Evolutionary conservation across 495 filamentous ascomycete species (phyloP).

Genomic region (Penicilliopsis zonata): DNA sequence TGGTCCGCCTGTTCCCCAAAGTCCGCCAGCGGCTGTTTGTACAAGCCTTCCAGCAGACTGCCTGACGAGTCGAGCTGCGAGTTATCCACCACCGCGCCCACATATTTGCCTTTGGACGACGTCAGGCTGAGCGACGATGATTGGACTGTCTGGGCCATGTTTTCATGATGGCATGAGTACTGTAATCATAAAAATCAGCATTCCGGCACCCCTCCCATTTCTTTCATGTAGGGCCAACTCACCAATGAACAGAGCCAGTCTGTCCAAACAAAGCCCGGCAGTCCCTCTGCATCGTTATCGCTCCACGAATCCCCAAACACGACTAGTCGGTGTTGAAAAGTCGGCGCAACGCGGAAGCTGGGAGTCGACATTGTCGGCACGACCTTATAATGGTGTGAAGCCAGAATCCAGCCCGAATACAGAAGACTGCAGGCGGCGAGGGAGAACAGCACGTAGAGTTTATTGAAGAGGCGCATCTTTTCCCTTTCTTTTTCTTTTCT

Average conservation of each 20-base stretch:
- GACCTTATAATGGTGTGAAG: slow-evolving; percentile 14
- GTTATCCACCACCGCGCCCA: slow-evolving; percentile 32
- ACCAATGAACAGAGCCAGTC: slow-evolving; percentile 34
- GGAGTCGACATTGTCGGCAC: slow-evolving; percentile 6
- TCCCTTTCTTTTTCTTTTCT: neutral
- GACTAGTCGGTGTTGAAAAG: slow-evolving; percentile 26
- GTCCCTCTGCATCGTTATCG: slow-evolving; percentile 25
- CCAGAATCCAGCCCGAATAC: slow-evolving; percentile 20
- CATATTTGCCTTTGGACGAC: slow-evolving; percentile 16
- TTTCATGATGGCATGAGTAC: slow-evolving; percentile 35
- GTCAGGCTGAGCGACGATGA: too few relatives aligned
- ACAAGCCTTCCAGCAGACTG: slow-evolving; percentile 9
- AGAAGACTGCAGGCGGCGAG: slow-evolving; percentile 23
- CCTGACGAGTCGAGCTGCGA: slow-evolving; percentile 9
- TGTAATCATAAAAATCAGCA: too few relatives aligned
- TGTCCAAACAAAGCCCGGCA: slow-evolving; percentile 29
- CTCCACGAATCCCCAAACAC: slow-evolving; percentile 41
- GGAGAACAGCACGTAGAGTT: slow-evolving; percentile 22
- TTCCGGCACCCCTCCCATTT: too few relatives aligned
- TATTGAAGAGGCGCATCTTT: slow-evolving; percentile 17
- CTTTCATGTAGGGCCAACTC: too few relatives aligned
- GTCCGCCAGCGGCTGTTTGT: slow-evolving; percentile 22
- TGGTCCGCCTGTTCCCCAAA: slow-evolving; percentile 29
- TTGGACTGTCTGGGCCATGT: slow-evolving; percentile 26
- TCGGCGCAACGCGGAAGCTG: slow-evolving; percentile 10